A percentile compares a stretch with the other conserved stretches of the same genome.
These are phyloP conservation scores for Pleurotus eryngii DNA, from an alignment of 768 basidiomycete genomes.

Conservation along the genomic window DNA sequence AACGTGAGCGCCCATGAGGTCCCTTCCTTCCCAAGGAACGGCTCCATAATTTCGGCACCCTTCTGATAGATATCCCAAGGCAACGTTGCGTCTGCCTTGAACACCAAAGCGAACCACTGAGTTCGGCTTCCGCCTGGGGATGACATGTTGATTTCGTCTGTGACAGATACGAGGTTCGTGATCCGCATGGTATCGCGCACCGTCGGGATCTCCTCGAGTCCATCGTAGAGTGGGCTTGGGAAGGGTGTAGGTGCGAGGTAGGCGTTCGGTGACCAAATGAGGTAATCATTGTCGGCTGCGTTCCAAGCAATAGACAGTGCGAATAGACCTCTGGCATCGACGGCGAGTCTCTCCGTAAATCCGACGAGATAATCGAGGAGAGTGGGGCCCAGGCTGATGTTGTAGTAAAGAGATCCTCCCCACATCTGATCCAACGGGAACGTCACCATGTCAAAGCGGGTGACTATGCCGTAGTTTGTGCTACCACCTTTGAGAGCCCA, in stretches of 20 bases:
- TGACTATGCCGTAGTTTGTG: constrained; percentile 18
- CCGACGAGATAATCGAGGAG: constrained; percentile 8
- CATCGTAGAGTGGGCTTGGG: constrained; percentile 9
- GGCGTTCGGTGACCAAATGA: constrained; percentile 8
- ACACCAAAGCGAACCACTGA: constrained; percentile 11
- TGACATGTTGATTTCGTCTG: not conserved
- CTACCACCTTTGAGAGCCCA: constrained; percentile 15
- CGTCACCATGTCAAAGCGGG: constrained; percentile 14
- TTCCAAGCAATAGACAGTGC: constrained; percentile 9
- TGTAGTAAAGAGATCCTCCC: constrained; percentile 14
- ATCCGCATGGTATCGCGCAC: constrained; percentile 7
- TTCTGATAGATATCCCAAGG: constrained; percentile 9
- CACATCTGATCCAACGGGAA: constrained; percentile 9
- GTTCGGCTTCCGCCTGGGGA: constrained; percentile 6
- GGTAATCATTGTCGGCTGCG: constrained; percentile 3
- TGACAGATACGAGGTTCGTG: constrained; percentile 1
- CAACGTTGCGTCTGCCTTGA: constrained; percentile 7
- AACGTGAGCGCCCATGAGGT: constrained; percentile 5
- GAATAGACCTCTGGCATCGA: constrained; percentile 8
- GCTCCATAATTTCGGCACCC: constrained; percentile 2
- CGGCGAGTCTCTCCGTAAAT: constrained; percentile 4
- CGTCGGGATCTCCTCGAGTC: constrained; percentile 1
- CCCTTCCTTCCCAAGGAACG: not conserved
- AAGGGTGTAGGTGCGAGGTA: constrained; percentile 6
- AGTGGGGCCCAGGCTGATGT: not conserved